These are phyloP conservation scores for Tieghemostelium lacteum DNA, from an alignment of 78 protist genomes.

Conservation along the genomic window DNA sequence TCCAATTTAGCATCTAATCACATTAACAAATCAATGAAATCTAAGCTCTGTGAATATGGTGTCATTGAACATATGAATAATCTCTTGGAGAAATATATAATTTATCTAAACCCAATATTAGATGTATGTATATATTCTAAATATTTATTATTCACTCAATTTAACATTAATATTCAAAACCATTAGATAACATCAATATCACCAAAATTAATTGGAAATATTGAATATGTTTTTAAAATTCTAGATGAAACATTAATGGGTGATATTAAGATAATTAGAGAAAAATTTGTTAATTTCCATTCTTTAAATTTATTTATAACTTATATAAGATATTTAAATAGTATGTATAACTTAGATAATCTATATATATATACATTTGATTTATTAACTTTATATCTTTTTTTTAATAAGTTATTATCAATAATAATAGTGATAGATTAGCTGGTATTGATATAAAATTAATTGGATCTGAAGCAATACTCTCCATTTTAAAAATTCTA, in stretches of 20 bases:
- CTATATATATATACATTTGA: background rate
- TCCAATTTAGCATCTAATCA: constrained; percentile 49
- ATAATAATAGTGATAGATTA: constrained; percentile 32
- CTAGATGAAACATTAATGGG: constrained; percentile 37
- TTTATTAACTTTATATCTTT: background rate
- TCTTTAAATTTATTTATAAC: constrained; percentile 24
- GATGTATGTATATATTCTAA: constrained; percentile 3
- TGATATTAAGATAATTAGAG: constrained; percentile 26
- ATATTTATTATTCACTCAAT: no score
- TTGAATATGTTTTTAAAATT: constrained; percentile 34
- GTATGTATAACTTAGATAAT: background rate
- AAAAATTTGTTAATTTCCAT: background rate
- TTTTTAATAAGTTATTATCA: constrained; percentile 3
- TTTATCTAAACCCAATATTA: constrained; percentile 53
- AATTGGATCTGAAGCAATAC: constrained; percentile 41
- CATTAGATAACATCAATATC: constrained; percentile 29
- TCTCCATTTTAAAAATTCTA: constrained; percentile 47
- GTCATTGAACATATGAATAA: constrained; percentile 24
- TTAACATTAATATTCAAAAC: background rate
- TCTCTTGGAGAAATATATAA: constrained; percentile 17
- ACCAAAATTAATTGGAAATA: constrained; percentile 63
- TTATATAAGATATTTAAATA: constrained; percentile 24
- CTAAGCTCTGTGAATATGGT: constrained; percentile 8
- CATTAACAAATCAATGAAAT: constrained; percentile 20
- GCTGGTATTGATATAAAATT: constrained; percentile 59